phyloP scores from a whole-genome alignment of 2,329 filamentous ascomycete genomes.

The Ophiocordyceps camponoti-rufipedis region DNA sequence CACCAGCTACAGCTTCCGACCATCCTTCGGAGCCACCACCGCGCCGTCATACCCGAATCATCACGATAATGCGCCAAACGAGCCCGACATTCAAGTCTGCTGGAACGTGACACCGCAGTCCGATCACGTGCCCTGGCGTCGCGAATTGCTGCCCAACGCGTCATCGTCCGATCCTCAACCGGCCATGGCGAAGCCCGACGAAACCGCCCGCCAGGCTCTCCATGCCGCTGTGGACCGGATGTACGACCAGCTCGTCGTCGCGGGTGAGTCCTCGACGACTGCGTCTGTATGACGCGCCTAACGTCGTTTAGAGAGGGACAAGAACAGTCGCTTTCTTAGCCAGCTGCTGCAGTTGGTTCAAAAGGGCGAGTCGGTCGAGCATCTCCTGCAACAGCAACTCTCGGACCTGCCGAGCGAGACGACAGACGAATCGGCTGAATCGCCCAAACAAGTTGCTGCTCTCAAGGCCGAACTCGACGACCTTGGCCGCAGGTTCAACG shows the following conservation, averaged over 20 bases:
- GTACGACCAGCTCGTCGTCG: not conserved
- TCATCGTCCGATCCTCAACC: not conserved
- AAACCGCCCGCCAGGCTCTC: not conserved
- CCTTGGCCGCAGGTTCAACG: slow-evolving; percentile 20
- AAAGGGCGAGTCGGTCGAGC: not conserved
- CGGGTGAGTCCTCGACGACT: not conserved
- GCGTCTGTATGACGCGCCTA: too few relatives aligned
- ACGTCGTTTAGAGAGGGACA: not conserved
- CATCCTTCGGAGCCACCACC: too few relatives aligned
- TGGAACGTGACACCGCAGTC: not conserved
- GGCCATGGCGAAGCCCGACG: not conserved
- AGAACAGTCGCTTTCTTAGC: not conserved
- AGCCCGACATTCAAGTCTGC: too few relatives aligned
- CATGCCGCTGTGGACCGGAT: not conserved
- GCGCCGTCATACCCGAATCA: too few relatives aligned
- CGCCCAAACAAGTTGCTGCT: slow-evolving; percentile 6
- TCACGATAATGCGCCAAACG: too few relatives aligned
- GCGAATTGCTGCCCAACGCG: not conserved
- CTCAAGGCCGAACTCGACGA: slow-evolving; percentile 14
- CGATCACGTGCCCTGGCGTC: not conserved
- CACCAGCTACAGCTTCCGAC: too few relatives aligned
- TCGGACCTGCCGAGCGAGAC: not conserved
- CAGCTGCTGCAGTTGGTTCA: not conserved
- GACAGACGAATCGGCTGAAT: not conserved
- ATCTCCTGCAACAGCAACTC: not conserved